phyloP scores from a whole-genome alignment of 345 rosid species.

The Eucalyptus grandis region DNA sequence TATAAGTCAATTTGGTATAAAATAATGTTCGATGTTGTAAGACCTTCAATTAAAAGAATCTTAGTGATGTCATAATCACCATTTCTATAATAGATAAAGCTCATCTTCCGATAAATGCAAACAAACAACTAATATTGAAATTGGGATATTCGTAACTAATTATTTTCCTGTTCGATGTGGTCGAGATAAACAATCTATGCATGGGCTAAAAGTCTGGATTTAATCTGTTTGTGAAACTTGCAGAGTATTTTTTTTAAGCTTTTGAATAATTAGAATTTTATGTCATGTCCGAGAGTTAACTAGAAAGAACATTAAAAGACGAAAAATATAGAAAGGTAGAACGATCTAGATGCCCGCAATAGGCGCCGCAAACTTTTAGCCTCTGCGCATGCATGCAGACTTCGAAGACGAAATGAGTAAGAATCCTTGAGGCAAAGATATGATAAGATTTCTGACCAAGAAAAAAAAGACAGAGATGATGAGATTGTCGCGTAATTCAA shows the following conservation, averaged over 20 bases:
- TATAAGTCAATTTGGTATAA: not conserved
- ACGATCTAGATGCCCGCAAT: not conserved
- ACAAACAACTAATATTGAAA: not conserved
- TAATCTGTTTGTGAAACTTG: not conserved
- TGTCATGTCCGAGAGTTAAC: not conserved
- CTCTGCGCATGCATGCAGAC: not conserved
- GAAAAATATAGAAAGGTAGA: rapidly evolving
- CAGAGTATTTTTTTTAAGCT: rapidly evolving
- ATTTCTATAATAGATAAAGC: not conserved
- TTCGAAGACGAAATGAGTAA: not conserved
- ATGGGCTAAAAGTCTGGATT: not conserved
- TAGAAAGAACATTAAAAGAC: not conserved
- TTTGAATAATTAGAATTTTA: not conserved
- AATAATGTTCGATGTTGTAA: not conserved
- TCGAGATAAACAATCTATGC: not conserved
- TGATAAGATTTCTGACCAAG: not conserved
- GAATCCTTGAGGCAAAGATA: not conserved
- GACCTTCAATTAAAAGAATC: not conserved
- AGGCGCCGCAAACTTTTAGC: not conserved
- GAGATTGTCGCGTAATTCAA: not conserved
- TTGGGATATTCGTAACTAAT: not conserved
- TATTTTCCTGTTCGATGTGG: rapidly evolving
- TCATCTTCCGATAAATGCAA: not conserved
- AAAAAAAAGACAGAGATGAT: not conserved
- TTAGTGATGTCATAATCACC: not conserved